Evolutionary conservation across 208 protist species (phyloP), one percentile per base, ranked within the genome.

Genomic region (Histomonas meleagridis): DNA sequence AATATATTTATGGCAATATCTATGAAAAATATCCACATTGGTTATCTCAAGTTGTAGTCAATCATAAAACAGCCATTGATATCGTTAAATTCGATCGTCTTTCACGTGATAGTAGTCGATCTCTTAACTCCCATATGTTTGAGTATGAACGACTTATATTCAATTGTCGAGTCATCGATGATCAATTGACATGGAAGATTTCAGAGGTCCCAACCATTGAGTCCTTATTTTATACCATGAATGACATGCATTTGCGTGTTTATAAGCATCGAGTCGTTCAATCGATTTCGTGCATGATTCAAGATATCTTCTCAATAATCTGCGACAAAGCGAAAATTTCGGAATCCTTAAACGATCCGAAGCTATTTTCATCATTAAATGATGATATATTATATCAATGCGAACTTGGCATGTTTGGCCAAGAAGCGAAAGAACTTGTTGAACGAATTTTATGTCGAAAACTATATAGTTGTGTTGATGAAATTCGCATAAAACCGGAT

Each of bases 181-280:
- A 79, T 51, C 70, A 79, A 23, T 40, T 79, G 46, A 28, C n/a
- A 14, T 79, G 70, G 70, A 79, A 79, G 40, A 32, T 79, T 16
- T 79, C 70, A 18, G 70, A 79, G 40, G 49, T 79, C n/a, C 70
- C 70, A n/a, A 79, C 70, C 46, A 48, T 79, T n/a, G 70, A 79
- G 23, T 46, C 5, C 5, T 51, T 79, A 14, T 79, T 79, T 43
- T 79, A 79, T 43, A 79, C n/a, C 32, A 46, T 46, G 7, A 79
- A 79, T 51, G 70, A 79, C 49, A 79, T 79, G 70, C n/a, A 23
- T 28, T 18, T 46, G 32, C 70, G 70, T 48, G 70, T 79, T n/a
- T 79, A 79, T 18, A 79, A 79, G 70, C 70, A 79, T 35, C 46
- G 70, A 79, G 70, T 79, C 49, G 70, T 79, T 28, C 70, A 79